Conservation (phyloP, 2,329 filamentous ascomycete genomes). For the Chlorencoelia australis region DNA sequence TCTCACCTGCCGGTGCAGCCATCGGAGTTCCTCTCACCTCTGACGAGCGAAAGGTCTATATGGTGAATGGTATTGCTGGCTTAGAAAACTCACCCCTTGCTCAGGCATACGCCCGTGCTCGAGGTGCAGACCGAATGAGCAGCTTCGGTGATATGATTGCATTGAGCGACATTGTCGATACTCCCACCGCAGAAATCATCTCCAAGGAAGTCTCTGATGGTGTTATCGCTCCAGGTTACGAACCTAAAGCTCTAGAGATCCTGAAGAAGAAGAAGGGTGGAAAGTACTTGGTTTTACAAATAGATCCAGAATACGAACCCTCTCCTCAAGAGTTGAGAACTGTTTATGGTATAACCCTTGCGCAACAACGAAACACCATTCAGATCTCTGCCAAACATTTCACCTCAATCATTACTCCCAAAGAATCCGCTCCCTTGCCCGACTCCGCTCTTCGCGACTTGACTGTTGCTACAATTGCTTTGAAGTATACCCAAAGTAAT, state of each 20-base stretch:
- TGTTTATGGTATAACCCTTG: slow-evolving; percentile 80
- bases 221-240: slow-evolving; percentile 83
- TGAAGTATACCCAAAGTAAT: slow-evolving; percentile 99
- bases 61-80: slow-evolving; percentile 89
- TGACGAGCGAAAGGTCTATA: slow-evolving; percentile 93
- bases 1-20: slow-evolving; percentile 90
- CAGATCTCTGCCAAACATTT: slow-evolving; percentile 80
- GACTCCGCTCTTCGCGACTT: slow-evolving; percentile 80
- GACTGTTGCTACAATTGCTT: slow-evolving; percentile 87
- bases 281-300: slow-evolving; percentile 91
- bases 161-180: slow-evolving; percentile 80
- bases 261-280: slow-evolving; percentile 97
- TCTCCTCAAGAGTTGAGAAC: slow-evolving; percentile 65
- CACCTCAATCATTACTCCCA: slow-evolving; percentile 74
- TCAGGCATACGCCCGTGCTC: slow-evolving; percentile 89
- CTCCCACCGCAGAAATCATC: slow-evolving; percentile 94
- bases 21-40: slow-evolving; percentile 80
- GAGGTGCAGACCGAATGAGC: slow-evolving; percentile 96
- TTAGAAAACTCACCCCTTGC: slow-evolving; percentile 79
- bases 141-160: slow-evolving; percentile 97
- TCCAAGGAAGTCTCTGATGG: slow-evolving; percentile 96
- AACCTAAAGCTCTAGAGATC: slow-evolving; percentile 76
- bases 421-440: slow-evolving; percentile 61
- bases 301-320: slow-evolving; percentile 83
- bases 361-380: slow-evolving; percentile 88